phyloP scores from a whole-genome alignment of 2,329 filamentous ascomycete genomes.

The Ceratocystis cubensis region DNA sequence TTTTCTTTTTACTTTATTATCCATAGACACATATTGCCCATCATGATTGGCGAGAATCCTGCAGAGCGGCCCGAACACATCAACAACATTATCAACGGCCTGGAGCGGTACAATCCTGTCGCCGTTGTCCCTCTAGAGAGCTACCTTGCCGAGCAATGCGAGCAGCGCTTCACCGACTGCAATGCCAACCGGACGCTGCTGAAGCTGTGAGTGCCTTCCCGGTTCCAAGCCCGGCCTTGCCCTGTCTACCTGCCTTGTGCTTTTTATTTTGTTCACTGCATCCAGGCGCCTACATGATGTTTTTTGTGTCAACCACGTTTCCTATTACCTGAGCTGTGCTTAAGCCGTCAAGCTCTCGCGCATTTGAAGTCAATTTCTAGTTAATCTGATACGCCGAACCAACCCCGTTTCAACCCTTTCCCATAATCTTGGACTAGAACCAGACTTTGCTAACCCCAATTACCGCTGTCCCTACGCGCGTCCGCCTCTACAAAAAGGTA shows the following conservation, averaged over 20 bases:
- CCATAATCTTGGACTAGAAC: background rate
- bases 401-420: conserved; percentile 76
- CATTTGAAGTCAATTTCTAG: conserved; percentile 19
- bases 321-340: conserved; percentile 22
- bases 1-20: conserved; percentile 22
- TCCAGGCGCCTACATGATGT: conserved; percentile 50
- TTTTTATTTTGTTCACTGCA: conserved; percentile 22
- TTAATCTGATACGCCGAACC: conserved; percentile 44
- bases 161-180: conserved; percentile 85
- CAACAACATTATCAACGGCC: conserved; percentile 84
- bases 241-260: conserved; percentile 19
- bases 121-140: conserved; percentile 86
- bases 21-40: conserved; percentile 27
- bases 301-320: conserved; percentile 27
- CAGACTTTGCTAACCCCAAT: conserved; percentile 13
- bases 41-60: conserved; percentile 68
- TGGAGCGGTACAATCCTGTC: conserved; percentile 97
- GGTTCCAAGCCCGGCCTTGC: background rate
- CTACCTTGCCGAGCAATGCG: conserved; percentile 90
- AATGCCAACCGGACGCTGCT: conserved; percentile 92
- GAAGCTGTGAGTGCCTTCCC: conserved; percentile 70
- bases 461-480: background rate
- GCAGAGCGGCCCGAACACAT: conserved; percentile 87
- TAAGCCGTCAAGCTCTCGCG: conserved; percentile 21
- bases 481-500: conserved; percentile 48